Conservation (phyloP, 495 filamentous ascomycete genomes). For the Barbatosphaeria neglecta region DNA sequence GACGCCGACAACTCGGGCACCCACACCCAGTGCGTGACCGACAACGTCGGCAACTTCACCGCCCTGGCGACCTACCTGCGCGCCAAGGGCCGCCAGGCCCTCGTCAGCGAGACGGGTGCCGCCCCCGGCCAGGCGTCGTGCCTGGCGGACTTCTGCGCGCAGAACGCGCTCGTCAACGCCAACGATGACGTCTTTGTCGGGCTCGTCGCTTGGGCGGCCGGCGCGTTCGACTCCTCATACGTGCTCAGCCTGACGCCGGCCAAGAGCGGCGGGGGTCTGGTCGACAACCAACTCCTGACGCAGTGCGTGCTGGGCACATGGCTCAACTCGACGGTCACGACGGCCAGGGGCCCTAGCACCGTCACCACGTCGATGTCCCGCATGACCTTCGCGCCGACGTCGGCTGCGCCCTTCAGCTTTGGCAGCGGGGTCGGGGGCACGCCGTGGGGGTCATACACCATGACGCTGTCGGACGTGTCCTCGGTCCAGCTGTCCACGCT, state of each 20-base stretch:
- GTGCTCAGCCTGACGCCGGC: slow-evolving; percentile 33
- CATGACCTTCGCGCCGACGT: too few relatives aligned
- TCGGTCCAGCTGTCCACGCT: neutral
- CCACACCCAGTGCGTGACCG: slow-evolving; percentile 37
- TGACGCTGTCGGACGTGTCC: neutral
- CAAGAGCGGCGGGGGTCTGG: slow-evolving; percentile 20
- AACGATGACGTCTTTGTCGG: slow-evolving; percentile 43
- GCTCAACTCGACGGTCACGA: slow-evolving; percentile 7
- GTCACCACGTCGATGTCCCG: too few relatives aligned
- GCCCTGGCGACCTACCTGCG: slow-evolving; percentile 37
- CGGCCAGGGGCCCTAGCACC: too few relatives aligned
- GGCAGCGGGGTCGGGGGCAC: neutral
- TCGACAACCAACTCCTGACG: slow-evolving; percentile 27
- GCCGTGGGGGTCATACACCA: neutral
- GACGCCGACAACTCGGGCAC: slow-evolving; percentile 46
- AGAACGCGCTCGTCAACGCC: slow-evolving; percentile 33
- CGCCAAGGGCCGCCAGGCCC: slow-evolving; percentile 34
- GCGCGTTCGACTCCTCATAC: slow-evolving; percentile 33
- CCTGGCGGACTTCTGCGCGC: slow-evolving; percentile 29
- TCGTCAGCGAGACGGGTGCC: slow-evolving; percentile 45
- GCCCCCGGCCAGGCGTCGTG: slow-evolving; percentile 17
- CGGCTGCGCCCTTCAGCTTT: neutral
- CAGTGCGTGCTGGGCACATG: slow-evolving; percentile 24
- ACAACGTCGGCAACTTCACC: slow-evolving; percentile 38
- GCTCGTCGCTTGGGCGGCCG: slow-evolving; percentile 37